A percentile compares a stretch with the other conserved stretches of the same genome.
Evolutionary conservation across 768 basidiomycete genomes (phyloP).

Genomic region (Cubamyces lactineus): DNA sequence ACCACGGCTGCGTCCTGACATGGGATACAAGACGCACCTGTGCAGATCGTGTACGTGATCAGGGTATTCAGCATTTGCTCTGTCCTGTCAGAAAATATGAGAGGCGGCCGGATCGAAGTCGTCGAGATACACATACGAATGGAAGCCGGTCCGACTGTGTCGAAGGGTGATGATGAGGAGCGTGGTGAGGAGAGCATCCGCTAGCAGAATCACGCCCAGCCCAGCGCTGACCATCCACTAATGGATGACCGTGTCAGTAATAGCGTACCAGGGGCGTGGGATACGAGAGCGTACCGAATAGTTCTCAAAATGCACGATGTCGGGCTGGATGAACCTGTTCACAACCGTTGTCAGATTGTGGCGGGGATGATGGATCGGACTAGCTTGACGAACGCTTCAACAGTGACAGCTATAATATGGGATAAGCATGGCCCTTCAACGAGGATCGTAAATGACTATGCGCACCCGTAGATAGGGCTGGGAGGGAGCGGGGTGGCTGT

Average conservation of each 20-base stretch:
- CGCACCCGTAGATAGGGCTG: background rate
- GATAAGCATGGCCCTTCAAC: background rate
- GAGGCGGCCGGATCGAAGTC: no score
- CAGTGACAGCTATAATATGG: background rate
- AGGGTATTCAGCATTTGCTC: no score
- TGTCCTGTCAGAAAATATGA: no score
- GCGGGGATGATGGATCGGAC: background rate
- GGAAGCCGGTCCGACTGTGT: background rate
- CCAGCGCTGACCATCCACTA: constrained; percentile 2
- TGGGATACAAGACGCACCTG: no score
- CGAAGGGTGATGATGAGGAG: background rate
- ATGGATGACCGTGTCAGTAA: no score
- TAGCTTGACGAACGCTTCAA: background rate
- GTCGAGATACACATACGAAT: background rate
- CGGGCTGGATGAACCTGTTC: background rate
- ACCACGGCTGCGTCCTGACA: no score
- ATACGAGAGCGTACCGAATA: background rate
- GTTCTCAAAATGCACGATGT: background rate
- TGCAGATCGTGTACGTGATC: no score
- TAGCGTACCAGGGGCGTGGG: no score
- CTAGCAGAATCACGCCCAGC: background rate
- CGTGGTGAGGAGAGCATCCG: background rate
- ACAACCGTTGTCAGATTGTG: no score
- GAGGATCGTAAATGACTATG: no score
- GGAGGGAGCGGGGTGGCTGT: background rate